Evolutionary conservation across 176 grass and related monocot genomes (phyloP), one percentile per base, ranked within the genome.

Genomic region (Zoysia pacifica): DNA sequence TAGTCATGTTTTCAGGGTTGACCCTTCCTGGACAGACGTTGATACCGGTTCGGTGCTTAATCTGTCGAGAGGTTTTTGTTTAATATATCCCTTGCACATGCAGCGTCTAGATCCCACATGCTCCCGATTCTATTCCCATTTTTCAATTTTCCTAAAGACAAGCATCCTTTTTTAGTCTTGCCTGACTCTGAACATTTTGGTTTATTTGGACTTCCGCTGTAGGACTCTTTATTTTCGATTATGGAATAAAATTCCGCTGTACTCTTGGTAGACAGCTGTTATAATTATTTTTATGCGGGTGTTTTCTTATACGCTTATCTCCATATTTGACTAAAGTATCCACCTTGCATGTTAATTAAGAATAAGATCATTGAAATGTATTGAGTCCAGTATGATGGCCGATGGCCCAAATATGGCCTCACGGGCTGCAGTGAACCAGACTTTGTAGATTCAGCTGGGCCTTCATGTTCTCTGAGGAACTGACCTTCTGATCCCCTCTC

Each of bases 131-230:
- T 54, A 14, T 16, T 16, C 51, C 51, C 51, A 5, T 16, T 39
- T 49, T 48, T 35, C 28, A 28, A 28, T 28, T 64, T 38, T 38
- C 6, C 16, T 48, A 62, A 62, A 4, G 37, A 6, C 28, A 6
- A 10, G 53, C 44, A 42, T 80, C 62, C 37, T 37, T 38, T 42
- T 86, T 42, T 86, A 36, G 70, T 62, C 38, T 78, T 47, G 74
- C 45, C 18, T 3, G 36, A 70, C 46, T 18, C 65, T 48, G 53
- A 73, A 73, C 45, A 69, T 69, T 81, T 80, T 39, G 62, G 67
- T 69, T 7, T 42, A 9, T 36, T 4, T 37, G 51, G 51, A 15
- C 12, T 38, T 35, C n/a, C 16, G 4, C 35, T 37, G 28, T 0
- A 28, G 28, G 0, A 28, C 28, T 28, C 28, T 28, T 28, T 28